Base-by-base conservation (phyloP, 495 filamentous ascomycete genomes). In the Achaetomiella virescens region DNA sequence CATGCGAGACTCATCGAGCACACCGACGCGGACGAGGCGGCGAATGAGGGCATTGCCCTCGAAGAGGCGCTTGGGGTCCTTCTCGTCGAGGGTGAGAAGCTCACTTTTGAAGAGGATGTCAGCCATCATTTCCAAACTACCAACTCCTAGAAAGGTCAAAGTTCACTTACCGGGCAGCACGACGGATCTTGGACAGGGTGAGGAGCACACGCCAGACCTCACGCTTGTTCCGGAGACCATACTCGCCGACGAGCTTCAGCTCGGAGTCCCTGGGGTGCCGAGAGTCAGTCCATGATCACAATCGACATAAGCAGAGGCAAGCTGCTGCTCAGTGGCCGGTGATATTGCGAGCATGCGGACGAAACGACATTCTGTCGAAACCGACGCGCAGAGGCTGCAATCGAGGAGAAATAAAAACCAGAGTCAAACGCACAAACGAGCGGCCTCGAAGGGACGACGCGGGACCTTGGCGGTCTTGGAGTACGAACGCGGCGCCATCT, bases 41-140 rank as follows among this genome's bases (percentile, higher is more conserved):
- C 93, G 95, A 87, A 98, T 98, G 72, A 98, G 83, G 74, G 93
- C 93, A 78, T 98, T 98, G 75, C 93, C 93, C 83, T 98, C 93
- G 84, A 98, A 98, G 65, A 98, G 90, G 78, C 93, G 90, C 84
- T 97, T 97, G 71, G 93, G 93, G 81, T 98, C 95, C 80, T 98
- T 98, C 83, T 98, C 93, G 70, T 98, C 93, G 75, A 97, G 89
- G 67, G 93, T 98, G 76, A 98, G 88, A 72, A 98, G 91, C 81
- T 97, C 89, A 93, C 91, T 96, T 69, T 33, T 22, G 33, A 21
- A 14, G 25, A 41, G 21, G 46, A 15, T 12, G 31, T 64, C 58
- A 66, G 59, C 43, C 20, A 21, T 1, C 7, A 3, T 38, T 18
- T 22, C 36, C 42, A 12, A 20, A 20, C 22, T 22, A 20, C 18